phyloP scores from a whole-genome alignment of 768 basidiomycete species.

The Rhodosporidiobolus odoratus region DNA sequence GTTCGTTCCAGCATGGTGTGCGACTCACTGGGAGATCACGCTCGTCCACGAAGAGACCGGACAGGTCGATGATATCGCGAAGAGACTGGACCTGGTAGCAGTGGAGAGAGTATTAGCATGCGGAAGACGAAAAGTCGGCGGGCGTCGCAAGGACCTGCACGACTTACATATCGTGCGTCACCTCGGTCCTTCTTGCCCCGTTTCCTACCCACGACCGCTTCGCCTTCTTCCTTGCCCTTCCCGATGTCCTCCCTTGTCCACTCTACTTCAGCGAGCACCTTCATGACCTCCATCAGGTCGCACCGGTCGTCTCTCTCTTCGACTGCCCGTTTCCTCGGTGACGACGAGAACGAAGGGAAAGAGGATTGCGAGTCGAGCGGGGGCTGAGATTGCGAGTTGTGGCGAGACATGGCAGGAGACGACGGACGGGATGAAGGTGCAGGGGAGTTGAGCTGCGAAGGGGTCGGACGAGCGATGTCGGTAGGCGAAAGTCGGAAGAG shows the following conservation, averaged over 20 bases:
- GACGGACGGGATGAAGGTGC: not conserved
- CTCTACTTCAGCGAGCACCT: not conserved
- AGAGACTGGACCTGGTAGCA: constrained; percentile 7
- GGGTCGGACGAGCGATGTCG: not conserved
- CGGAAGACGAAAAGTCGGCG: not conserved
- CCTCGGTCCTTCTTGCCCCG: not conserved
- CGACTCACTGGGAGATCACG: not conserved
- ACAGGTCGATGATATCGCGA: constrained; percentile 23
- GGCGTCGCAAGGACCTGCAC: not conserved
- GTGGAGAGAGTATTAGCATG: not conserved
- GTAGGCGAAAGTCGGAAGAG: constrained; percentile 18
- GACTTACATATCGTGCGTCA: not conserved
- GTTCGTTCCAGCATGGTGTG: too few relatives aligned
- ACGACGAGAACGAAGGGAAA: not conserved
- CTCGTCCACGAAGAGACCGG: not conserved
- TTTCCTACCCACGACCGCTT: not conserved
- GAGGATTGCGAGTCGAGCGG: not conserved
- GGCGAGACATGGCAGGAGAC: not conserved
- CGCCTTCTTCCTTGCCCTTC: not conserved
- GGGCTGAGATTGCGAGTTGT: not conserved
- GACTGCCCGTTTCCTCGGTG: not conserved
- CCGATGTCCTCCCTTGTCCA: not conserved
- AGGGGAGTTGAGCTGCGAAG: not conserved
- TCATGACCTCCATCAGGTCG: constrained; percentile 8
- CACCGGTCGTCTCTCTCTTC: not conserved